Evolutionary conservation across 768 basidiomycete genomes (phyloP), one percentile per base, ranked within the genome.

Genomic region (Clitopilus passeckerianus): DNA sequence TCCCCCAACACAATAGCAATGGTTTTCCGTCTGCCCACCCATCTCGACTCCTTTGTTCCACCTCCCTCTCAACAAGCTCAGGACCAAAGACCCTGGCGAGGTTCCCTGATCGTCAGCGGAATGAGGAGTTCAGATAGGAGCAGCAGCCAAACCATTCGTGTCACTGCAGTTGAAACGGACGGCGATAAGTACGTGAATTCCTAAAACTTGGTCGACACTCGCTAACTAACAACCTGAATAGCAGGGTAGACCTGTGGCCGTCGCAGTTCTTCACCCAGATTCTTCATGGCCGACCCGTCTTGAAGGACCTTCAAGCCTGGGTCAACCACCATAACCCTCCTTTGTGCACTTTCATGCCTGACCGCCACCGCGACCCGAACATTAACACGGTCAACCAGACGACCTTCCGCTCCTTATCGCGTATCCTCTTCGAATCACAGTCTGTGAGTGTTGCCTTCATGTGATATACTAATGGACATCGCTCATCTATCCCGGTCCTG

Each of bases 151-250:
- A 78, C 80, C 60, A 76, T 87, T 54, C 76, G 73, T 56, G 83
- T 86, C 64, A 84, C 85, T 27, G 85, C 84, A 23, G 85, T 86
- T 44, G 86, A 88, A 73, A 86, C 84, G 34, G 86, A 86, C 67
- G 85, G 86, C n/a, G 84, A 87, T 65, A 85, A 79, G 86, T 88
- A 76, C 69, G 85, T 78, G 53, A 41, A 50, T 53, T 20, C 9
- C 30, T 9, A 14, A 18, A 10, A 34, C 24, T 12, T 23, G 20
- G 14, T 55, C 30, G 18, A 52, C 41, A 53, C 15, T n/a, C 33
- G 14, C 15, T 22, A 53, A 20, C 35, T 54, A 23, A 22, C 22
- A 9, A 10, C 22, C 46, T 23, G 46, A 18, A 22, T 50, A 77
- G 76, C 75, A 74, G 83, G 70, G 75, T 79, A 61, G 80, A 83